Evolutionary conservation across 2,329 filamentous ascomycete genomes (phyloP).

Genomic region (Colletotrichum eremochloae): DNA sequence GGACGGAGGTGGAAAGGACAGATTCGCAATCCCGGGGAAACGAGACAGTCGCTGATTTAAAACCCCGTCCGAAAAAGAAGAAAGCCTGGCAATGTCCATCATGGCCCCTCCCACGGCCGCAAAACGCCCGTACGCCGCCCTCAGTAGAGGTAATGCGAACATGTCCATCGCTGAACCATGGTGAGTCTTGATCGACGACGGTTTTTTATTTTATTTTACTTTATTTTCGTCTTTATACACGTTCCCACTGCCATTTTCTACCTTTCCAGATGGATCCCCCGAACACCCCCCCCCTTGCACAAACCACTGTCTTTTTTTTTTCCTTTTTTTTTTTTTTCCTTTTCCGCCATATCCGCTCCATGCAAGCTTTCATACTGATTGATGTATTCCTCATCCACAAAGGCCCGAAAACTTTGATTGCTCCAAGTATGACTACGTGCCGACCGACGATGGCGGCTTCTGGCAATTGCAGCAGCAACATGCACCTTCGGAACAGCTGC

Average conservation of each 20-base stretch:
- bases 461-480: slow-evolving; percentile 41
- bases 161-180: slow-evolving; percentile 12
- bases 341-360: neutral
- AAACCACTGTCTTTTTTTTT: neutral
- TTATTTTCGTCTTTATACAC: neutral
- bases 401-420: slow-evolving; percentile 43
- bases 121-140: slow-evolving; percentile 37
- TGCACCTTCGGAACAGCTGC: slow-evolving; percentile 33
- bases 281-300: neutral
- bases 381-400: slow-evolving; percentile 1
- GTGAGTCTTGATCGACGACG: slow-evolving; percentile 10
- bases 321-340: neutral
- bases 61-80: slow-evolving; percentile 25
- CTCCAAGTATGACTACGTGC: slow-evolving; percentile 43
- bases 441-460: slow-evolving; percentile 41
- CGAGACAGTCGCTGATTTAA: slow-evolving; percentile 29
- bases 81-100: slow-evolving; percentile 18
- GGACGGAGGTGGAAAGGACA: slow-evolving; percentile 26
- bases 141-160: slow-evolving; percentile 24
- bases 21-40: slow-evolving; percentile 28
- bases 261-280: neutral
- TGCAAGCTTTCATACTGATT: neutral
- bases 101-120: slow-evolving; percentile 40
- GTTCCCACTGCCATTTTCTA: neutral
- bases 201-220: neutral